Conservation (phyloP, 2,329 filamentous ascomycete species). For the Cordyceps cicadae region DNA sequence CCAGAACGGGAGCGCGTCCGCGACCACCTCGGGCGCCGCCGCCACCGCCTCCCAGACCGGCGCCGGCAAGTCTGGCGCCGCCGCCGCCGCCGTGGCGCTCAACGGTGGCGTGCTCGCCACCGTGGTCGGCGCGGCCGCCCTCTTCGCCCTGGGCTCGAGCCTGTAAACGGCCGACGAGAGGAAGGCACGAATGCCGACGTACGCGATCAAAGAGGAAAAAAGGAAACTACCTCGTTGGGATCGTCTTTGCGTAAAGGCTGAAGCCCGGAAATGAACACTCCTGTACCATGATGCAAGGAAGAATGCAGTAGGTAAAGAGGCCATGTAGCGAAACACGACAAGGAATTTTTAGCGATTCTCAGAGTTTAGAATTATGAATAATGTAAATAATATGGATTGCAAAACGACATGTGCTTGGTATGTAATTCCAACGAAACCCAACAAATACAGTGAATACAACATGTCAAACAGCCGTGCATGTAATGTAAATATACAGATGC, state of each 20-base stretch:
- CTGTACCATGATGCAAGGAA: too few relatives aligned
- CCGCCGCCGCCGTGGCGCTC: neutral
- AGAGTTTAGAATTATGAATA: too few relatives aligned
- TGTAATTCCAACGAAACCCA: neutral
- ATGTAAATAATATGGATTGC: too few relatives aligned
- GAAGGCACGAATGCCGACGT: neutral
- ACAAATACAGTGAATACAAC: neutral
- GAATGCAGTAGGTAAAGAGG: too few relatives aligned
- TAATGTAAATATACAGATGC: neutral
- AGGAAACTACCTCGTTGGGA: too few relatives aligned
- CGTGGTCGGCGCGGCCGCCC: neutral
- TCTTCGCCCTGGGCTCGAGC: neutral
- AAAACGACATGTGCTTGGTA: neutral
- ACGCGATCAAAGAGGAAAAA: neutral
- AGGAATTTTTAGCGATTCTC: too few relatives aligned
- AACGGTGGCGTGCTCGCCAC: neutral
- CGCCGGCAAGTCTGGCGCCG: constrained; percentile 10
- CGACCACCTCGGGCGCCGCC: neutral
- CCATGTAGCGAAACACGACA: too few relatives aligned
- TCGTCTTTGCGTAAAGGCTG: neutral
- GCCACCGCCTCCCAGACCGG: constrained; percentile 1
- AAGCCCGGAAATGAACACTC: too few relatives aligned
- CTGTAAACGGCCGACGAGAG: neutral
- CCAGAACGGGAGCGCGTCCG: constrained; percentile 6
- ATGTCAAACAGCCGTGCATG: neutral